phyloP scores from a whole-genome alignment of 495 filamentous ascomycete genomes.

The Aspergillus diversus region DNA sequence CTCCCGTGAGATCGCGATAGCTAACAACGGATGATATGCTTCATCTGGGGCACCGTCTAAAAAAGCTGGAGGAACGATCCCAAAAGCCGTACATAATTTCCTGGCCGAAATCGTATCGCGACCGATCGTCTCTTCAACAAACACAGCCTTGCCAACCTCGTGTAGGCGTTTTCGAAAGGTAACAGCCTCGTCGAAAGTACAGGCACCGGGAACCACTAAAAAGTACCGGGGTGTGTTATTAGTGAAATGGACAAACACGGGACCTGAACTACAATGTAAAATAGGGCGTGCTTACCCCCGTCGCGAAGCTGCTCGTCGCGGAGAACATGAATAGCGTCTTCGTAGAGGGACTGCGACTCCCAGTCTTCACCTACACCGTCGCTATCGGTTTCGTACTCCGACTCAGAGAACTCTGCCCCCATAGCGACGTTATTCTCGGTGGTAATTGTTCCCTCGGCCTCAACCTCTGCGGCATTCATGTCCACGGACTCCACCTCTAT shows the following conservation, averaged over 20 bases:
- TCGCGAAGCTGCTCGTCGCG: slow-evolving; percentile 63
- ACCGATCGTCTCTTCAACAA: slow-evolving; percentile 73
- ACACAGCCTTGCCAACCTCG: slow-evolving; percentile 72
- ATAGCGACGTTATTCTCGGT: slow-evolving; percentile 33
- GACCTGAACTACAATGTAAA: not conserved
- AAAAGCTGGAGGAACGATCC: slow-evolving; percentile 74
- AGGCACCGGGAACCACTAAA: slow-evolving; percentile 57
- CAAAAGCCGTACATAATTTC: slow-evolving; percentile 92
- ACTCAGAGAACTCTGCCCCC: slow-evolving; percentile 33
- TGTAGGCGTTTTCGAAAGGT: slow-evolving; percentile 70
- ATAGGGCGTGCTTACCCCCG: slow-evolving; percentile 46
- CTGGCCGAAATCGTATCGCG: slow-evolving; percentile 70
- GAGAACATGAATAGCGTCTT: slow-evolving; percentile 66
- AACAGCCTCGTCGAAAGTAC: slow-evolving; percentile 73
- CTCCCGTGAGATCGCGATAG: slow-evolving; percentile 79
- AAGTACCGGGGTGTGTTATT: slow-evolving; percentile 23
- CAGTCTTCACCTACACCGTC: slow-evolving; percentile 65
- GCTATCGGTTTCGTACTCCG: slow-evolving; percentile 59
- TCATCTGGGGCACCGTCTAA: slow-evolving; percentile 74
- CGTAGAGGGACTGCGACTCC: slow-evolving; percentile 70
- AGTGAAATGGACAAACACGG: not conserved
- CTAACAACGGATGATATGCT: slow-evolving; percentile 74
- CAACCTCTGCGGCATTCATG: slow-evolving; percentile 33
- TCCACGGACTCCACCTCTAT: slow-evolving; percentile 52
- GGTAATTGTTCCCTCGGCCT: slow-evolving; percentile 16